Evolutionary conservation across 352 stramenopile species (phyloP), one percentile per base, ranked within the genome.

Genomic region (Pseudoperonospora humuli): DNA sequence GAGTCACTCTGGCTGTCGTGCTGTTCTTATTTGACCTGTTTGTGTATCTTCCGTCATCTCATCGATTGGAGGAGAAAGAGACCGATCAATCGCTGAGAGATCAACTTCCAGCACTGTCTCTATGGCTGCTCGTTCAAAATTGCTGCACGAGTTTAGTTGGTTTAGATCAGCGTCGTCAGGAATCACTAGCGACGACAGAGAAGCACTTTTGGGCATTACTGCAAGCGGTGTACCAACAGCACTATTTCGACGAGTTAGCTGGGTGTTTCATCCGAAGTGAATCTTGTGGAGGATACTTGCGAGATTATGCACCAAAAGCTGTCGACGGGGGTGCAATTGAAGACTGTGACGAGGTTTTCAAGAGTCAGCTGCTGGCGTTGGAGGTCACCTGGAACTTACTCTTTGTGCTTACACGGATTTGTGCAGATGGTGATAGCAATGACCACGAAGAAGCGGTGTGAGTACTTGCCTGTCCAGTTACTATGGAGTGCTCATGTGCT

Each of bases 21-120:
- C 68, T 85, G n/a, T 91, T 86, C 38, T 58, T 91, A 24, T 63
- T 87, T 35, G 79, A 91, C 28, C 56, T 86, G 33, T 76, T 71
- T 35, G 36, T 91, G 1, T 78, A 86, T 25, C 57, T 89, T 18
- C 79, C 75, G 10, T 71, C 70, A 19, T 85, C 72, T 1, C 75
- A 91, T 48, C 54, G 55, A 10, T 18, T 74, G 11, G 38, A 58
- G 3, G 13, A 52, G 4, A 8, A 17, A 9, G n/a, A 8, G 4
- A 48, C 20, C 15, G 13, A 43, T 37, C 2, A 5, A 2, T n/a
- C 29, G 18, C 24, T 9, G 18, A 43, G 6, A 19, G 25, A 5
- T 13, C 23, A 31, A 21, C 13, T 27, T 7, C 72, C 79, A 11
- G 68, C 68, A 4, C 48, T 88, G 7, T 78, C 75, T 4, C 29